Evolutionary conservation across 495 filamentous ascomycete genomes (phyloP).

Genomic region (Neurospora cerealis): DNA sequence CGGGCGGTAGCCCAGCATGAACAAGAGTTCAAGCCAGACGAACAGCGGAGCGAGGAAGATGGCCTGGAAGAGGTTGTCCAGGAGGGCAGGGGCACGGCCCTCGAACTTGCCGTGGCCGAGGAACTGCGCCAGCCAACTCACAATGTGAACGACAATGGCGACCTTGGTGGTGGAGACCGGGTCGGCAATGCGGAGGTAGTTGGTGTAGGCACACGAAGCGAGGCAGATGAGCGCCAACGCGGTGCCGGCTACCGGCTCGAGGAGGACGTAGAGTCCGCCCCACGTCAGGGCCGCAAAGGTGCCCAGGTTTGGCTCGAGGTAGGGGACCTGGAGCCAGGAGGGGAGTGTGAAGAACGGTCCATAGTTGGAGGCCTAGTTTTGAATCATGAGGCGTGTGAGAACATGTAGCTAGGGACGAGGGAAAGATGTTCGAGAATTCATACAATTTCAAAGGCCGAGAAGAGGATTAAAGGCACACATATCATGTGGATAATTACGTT

Average conservation of each 20-base stretch:
- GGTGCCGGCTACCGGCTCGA: conserved; percentile 85
- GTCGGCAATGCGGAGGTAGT: conserved; percentile 61
- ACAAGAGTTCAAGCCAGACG: conserved; percentile 92
- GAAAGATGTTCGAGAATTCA: conserved; percentile 3
- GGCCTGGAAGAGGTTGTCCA: conserved; percentile 88
- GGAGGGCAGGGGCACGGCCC: conserved; percentile 72
- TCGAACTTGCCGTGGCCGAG: conserved; percentile 87
- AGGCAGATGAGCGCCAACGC: conserved; percentile 64
- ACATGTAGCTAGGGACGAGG: neutral
- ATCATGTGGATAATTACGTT: conserved; percentile 86
- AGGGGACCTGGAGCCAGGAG: conserved; percentile 54
- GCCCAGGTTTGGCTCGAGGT: conserved; percentile 72
- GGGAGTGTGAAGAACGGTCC: conserved; percentile 64
- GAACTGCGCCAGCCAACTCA: conserved; percentile 84
- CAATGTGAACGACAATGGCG: conserved; percentile 55
- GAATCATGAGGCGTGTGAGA: conserved; percentile 4
- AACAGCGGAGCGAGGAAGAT: conserved; percentile 95
- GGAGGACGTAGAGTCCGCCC: conserved; percentile 72
- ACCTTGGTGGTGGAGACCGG: conserved; percentile 58
- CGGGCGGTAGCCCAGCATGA: conserved; percentile 80
- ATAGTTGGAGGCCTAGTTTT: conserved; percentile 61
- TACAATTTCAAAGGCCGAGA: conserved; percentile 75
- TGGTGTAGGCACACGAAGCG: conserved; percentile 58
- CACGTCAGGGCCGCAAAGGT: conserved; percentile 64
- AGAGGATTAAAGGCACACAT: conserved; percentile 77